Base-by-base conservation (phyloP, 2,329 filamentous ascomycete species). In the Corniculantispora saksenae region DNA sequence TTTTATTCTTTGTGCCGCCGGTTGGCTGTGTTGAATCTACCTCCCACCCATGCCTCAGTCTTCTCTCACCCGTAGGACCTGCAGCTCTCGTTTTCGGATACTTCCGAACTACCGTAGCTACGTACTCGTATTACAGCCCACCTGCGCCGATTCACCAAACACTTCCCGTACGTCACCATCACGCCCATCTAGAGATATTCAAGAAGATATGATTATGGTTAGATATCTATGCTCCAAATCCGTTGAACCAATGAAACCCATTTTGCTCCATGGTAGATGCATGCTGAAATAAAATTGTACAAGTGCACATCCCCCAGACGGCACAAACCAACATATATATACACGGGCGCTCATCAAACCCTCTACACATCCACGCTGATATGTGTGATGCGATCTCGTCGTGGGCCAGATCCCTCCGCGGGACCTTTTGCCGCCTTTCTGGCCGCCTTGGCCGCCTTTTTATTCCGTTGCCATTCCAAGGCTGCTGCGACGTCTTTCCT, bases 11-110 rank as follows among this genome's bases (percentile, higher is more conserved):
- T 32, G 9, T 8, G 21, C 45, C n/a, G 21, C 29, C 19, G 19
- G 45, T 6, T 38, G 21, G 32, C 10, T 10, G 32, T 32, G 32
- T 32, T 32, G 32, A 6, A 32, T 32, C 32, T 10, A 32, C 10
- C 32, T 21, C 9, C 38, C 15, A 23, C 38, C 13, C 25, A 19
- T 23, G 15, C 5, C 8, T 19, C 27, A 50, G 45, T 12, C 17
- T 21, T 19, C n/a, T 7, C 47, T 21, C 17, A 21, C 19, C 23
- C 29, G 23, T 10, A 53, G 3, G 5, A 5, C n/a, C 25, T 38
- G 43, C 29, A 21, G n/a, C n/a, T 19, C 38, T 63, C 60, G 60
- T 63, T 63, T 55, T 55, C 60, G 60, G 51, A 47, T 48, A 23
- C 29, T 43, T 61, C 58, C 58, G 58, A 25, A 29, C 53, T 38